Percentiles rank a stretch among this genome's conserved stretches.
phyloP scores from a whole-genome alignment of 257 asterid species.

The Lavandula angustifolia region DNA sequence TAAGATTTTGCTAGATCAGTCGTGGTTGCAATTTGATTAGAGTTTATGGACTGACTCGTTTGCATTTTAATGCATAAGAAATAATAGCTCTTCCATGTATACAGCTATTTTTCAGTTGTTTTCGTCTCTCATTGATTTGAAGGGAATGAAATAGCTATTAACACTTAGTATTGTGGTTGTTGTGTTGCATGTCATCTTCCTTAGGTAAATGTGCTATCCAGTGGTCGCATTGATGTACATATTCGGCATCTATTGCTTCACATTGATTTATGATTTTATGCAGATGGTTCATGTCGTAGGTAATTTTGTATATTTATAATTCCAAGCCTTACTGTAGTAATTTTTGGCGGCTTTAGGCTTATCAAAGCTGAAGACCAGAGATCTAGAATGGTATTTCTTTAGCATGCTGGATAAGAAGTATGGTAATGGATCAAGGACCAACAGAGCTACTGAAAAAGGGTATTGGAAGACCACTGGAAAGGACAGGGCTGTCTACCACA shows the following conservation, averaged over 20 bases:
- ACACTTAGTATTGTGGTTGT: background rate
- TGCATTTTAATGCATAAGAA: too few species aligned
- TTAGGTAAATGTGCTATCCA: background rate
- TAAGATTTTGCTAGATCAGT: background rate
- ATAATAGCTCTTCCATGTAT: too few species aligned
- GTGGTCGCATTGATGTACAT: background rate
- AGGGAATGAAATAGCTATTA: background rate
- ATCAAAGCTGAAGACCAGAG: conserved; percentile 79
- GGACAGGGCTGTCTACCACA: conserved; percentile 80
- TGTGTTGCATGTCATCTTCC: background rate
- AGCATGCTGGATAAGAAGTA: conserved; percentile 86
- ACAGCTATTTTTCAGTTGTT: too few species aligned
- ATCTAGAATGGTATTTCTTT: conserved; percentile 92
- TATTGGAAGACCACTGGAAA: conserved; percentile 99
- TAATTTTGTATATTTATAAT: conserved; percentile 10
- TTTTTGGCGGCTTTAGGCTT: conserved; percentile 44
- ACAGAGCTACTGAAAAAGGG: conserved; percentile 86
- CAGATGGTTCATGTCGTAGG: background rate
- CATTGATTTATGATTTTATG: background rate
- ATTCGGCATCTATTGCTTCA: background rate
- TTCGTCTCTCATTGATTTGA: background rate
- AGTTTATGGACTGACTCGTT: background rate
- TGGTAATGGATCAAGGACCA: conserved; percentile 87
- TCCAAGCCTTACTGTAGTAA: conserved; percentile 13
- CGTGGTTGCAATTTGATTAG: conserved; percentile 2